Evolutionary conservation across 331 rosid species (phyloP), one percentile per base, ranked within the genome.

Genomic region (Rosa hybrid): DNA sequence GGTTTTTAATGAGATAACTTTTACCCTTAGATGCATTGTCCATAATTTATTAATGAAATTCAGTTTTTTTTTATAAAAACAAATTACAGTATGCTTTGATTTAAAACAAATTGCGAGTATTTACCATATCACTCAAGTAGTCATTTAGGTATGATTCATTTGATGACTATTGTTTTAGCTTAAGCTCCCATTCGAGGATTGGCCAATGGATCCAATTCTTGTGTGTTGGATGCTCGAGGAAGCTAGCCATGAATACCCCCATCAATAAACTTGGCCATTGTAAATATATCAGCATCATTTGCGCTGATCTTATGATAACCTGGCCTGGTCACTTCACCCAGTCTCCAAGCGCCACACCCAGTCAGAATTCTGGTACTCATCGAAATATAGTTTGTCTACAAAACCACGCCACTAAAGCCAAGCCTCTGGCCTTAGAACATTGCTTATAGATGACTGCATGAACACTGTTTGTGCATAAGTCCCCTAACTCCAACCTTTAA

Each of bases 191-290:
- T 59, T 57, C 38, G 59, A 4, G 59, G n/a, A 21, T 62, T 1
- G 1, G 42, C 42, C 2, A 7, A 4, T 12, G 20, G 42, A 0
- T 30, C 7, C 42, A 62, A 12, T 12, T 12, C 69, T 34, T 7
- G 72, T 9, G 60, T 42, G 59, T 56, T 80, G 80, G 34, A 81
- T 38, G 9, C 51, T 63, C 0, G 59, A 27, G 20, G 51, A 20
- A 30, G 71, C 51, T 6, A 81, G 30, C 77, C 80, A 68, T 41
- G 57, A 68, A 30, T 54, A 11, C 2, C 84, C 2, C 84, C 71
- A 77, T 68, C 51, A 13, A 75, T 75, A 44, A 75, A 42, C 41
- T 68, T 57, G 8, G 71, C 20, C 54, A 67, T 71, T 9, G 80
- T 81, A 54, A 65, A 81, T 11, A 1, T 2, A 42, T 18, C 8